Evolutionary conservation across 306 rosid genomes (phyloP).

Genomic region (Rosa persica): DNA sequence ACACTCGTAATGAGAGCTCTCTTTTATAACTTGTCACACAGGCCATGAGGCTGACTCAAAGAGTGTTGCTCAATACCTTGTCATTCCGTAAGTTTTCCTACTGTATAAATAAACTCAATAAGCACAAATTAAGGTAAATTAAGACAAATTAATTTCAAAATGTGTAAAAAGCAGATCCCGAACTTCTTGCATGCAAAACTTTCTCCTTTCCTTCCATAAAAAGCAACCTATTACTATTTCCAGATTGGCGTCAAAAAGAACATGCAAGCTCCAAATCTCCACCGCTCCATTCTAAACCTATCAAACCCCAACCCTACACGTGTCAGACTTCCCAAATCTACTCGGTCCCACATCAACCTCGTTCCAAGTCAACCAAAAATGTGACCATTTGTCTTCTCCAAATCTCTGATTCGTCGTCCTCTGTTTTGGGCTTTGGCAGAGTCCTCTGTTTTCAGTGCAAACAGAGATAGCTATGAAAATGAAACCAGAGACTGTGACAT

Average conservation of each 20-base stretch:
- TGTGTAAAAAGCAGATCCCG: not conserved
- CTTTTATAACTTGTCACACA: too few species aligned
- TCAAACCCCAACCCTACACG: constrained; percentile 4
- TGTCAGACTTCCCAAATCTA: not conserved
- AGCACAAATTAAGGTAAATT: too few species aligned
- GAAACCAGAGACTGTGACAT: constrained; percentile 59
- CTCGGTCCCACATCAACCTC: too few species aligned
- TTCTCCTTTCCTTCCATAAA: not conserved
- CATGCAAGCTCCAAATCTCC: not conserved
- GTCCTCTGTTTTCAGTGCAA: constrained; percentile 2
- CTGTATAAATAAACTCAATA: too few species aligned
- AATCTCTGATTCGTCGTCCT: not conserved
- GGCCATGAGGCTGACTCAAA: too few species aligned
- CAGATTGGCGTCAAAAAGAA: too few species aligned
- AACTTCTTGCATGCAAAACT: not conserved
- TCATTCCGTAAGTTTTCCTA: too few species aligned
- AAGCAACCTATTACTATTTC: not conserved
- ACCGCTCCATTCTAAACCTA: not conserved
- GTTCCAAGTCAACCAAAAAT: not conserved
- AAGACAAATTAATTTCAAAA: too few species aligned
- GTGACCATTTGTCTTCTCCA: not conserved
- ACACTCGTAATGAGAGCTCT: too few species aligned
- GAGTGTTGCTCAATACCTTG: too few species aligned
- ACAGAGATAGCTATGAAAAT: constrained; percentile 23
- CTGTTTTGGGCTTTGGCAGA: not conserved